A percentile compares a stretch with the other conserved stretches of the same genome.
Conservation (phyloP, 2,329 filamentous ascomycete genomes). For the Aureobasidium sp. region DNA sequence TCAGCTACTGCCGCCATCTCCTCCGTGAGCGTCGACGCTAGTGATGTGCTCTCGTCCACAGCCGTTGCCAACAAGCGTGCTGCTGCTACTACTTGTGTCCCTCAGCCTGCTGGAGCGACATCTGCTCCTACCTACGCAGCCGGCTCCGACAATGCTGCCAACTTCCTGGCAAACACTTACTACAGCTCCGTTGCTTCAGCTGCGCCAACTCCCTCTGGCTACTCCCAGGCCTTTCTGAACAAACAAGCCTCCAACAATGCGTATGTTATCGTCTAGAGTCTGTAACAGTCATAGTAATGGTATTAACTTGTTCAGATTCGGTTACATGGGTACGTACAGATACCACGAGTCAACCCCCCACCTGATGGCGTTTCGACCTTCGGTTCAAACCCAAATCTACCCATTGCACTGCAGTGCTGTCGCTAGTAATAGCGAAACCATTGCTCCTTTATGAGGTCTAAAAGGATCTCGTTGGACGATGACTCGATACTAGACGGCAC, state of each 20-base stretch:
- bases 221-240: constrained; percentile 14
- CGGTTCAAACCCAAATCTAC: no score
- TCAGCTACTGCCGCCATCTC: constrained; percentile 15
- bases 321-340: no score
- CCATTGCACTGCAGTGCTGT: no score
- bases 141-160: constrained; percentile 13
- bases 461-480: no score
- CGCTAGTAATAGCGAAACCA: no score
- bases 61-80: neutral
- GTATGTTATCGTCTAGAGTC: neutral
- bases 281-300: constrained; percentile 10
- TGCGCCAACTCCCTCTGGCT: constrained; percentile 15
- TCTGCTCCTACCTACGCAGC: constrained; percentile 13
- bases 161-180: constrained; percentile 13
- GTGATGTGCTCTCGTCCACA: constrained; percentile 10
- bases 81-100: neutral
- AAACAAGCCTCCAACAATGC: constrained; percentile 14
- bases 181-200: constrained; percentile 15
- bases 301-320: no score
- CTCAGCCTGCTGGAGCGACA: neutral
- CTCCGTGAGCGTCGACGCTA: constrained; percentile 14
- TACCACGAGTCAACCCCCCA: no score
- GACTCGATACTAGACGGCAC: no score
- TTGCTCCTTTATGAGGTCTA: no score
- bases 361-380: no score